Percentiles rank a stretch among this genome's conserved stretches.
These are phyloP conservation scores for Boletus sensibilis DNA, from an alignment of 768 basidiomycete species.

Conservation along the genomic window DNA sequence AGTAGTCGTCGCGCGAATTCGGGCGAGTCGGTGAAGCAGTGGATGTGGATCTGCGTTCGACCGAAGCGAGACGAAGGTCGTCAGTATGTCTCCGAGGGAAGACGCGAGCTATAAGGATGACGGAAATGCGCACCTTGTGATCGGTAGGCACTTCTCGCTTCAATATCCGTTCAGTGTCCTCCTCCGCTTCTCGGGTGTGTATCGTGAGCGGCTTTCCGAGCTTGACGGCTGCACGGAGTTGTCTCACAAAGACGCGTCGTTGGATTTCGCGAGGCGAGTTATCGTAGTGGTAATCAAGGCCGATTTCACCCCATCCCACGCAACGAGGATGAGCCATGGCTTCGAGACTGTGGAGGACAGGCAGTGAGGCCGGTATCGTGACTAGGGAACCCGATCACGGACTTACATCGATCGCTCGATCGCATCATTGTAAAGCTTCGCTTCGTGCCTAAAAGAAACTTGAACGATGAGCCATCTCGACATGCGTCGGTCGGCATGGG, in stretches of 20 bases:
- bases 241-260: constrained; percentile 60
- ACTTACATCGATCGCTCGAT: constrained; percentile 69
- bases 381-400: not conserved
- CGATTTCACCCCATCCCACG: constrained; percentile 89
- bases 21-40: constrained; percentile 85
- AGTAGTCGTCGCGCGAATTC: constrained; percentile 69
- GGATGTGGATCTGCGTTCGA: constrained; percentile 66
- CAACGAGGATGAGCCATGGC: constrained; percentile 80
- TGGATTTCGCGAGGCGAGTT: constrained; percentile 71
- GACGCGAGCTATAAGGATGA: not conserved
- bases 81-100: not conserved
- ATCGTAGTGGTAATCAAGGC: constrained; percentile 84
- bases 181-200: constrained; percentile 84
- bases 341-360: constrained; percentile 47
- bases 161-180: constrained; percentile 75
- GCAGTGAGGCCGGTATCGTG: not conserved
- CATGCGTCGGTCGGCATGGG: not conserved
- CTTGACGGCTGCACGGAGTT: constrained; percentile 64
- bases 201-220: constrained; percentile 80
- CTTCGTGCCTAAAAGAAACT: constrained; percentile 55
- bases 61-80: not conserved
- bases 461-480: not conserved
- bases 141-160: constrained; percentile 73
- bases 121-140: constrained; percentile 48
- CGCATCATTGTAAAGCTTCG: constrained; percentile 61